Evolutionary conservation across 1,139 yeast genomes (phyloP).

Genomic region (Kluyveromyces sp.): DNA sequence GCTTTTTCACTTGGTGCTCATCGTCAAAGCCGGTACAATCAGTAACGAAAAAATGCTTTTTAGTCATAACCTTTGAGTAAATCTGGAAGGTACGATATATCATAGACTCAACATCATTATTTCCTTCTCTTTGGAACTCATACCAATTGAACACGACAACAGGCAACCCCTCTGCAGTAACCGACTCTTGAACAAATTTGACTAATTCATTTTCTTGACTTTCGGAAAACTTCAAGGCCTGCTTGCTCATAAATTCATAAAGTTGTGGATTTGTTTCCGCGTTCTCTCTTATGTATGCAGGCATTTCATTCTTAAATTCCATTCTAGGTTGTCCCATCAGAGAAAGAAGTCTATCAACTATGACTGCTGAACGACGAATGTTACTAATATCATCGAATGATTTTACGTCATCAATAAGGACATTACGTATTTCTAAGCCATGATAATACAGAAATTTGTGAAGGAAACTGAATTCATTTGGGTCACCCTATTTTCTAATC

Average conservation of each 20-base stretch:
- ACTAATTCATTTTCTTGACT: constrained; percentile 31
- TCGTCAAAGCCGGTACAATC: constrained; percentile 62
- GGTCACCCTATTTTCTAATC: constrained; percentile 12
- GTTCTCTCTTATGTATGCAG: constrained; percentile 41
- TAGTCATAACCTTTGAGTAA: constrained; percentile 67
- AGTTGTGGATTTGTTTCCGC: constrained; percentile 44
- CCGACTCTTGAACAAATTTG: constrained; percentile 53
- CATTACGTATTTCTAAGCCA: constrained; percentile 45
- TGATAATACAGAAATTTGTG: constrained; percentile 62
- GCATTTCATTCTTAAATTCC: constrained; percentile 45
- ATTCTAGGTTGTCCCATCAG: constrained; percentile 39
- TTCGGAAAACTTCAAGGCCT: constrained; percentile 49
- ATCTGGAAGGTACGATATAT: constrained; percentile 60
- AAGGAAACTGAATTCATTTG: constrained; percentile 46
- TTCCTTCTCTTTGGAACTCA: constrained; percentile 35
- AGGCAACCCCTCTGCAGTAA: constrained; percentile 68
- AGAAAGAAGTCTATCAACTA: constrained; percentile 30
- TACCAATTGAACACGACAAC: constrained; percentile 47
- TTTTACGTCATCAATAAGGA: constrained; percentile 26
- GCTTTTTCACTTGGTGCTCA: constrained; percentile 5
- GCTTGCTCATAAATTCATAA: constrained; percentile 68
- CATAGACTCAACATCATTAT: constrained; percentile 47
- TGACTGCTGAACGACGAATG: constrained; percentile 19
- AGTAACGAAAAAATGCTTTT: constrained; percentile 51
- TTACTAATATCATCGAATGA: constrained; percentile 20